Base-by-base conservation (phyloP, 1,284 basidiomycete genomes). In the Marasmius tenuissimus region DNA sequence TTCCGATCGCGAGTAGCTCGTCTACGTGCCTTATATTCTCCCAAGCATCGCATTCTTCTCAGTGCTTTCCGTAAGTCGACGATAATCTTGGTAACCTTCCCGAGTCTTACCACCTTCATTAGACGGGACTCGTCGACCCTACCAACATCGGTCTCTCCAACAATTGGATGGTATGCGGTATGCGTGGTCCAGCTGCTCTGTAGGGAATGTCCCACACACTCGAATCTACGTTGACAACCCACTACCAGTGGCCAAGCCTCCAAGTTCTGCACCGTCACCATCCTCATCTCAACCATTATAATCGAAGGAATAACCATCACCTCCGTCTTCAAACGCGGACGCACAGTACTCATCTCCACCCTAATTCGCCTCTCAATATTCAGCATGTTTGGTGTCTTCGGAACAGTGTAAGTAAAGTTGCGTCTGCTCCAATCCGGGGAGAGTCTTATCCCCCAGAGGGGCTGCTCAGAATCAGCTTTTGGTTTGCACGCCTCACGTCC, bases 231-330 rank as follows among this genome's bases (percentile, higher is more conserved):
- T n/a, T 8, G 35, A 38, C 34, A 45, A 45, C 12, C 18, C 39
- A 11, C 54, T n/a, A 14, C n/a, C 40, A 66, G 65, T 10, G 40
- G 50, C 4, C 51, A 50, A 50, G 53, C 58, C 14, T 51, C 59
- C 3, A 45, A 52, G 10, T 57, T 61, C 14, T 62, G 51, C 34
- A 58, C 56, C 14, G 47, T 53, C 16, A 22, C 53, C 3, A 53
- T 66, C 2, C 61, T 66, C 63, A 38, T 61, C 45, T 61, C 59
- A 9, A 66, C 65, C 12, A 49, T 61, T 22, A 54, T 53, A 27
- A 48, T 64, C 16, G 35, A 61, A 33, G 34, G 5, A 38, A n/a
- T 56, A 4, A 55, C 59, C 7, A 33, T 45, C 34, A 22, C 27
- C 1, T 56, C 51, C 42, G 45, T 60, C 7, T 64, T 64, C 27